phyloP scores from a whole-genome alignment of 140 eudicot species.

The Cichorium intybus region DNA sequence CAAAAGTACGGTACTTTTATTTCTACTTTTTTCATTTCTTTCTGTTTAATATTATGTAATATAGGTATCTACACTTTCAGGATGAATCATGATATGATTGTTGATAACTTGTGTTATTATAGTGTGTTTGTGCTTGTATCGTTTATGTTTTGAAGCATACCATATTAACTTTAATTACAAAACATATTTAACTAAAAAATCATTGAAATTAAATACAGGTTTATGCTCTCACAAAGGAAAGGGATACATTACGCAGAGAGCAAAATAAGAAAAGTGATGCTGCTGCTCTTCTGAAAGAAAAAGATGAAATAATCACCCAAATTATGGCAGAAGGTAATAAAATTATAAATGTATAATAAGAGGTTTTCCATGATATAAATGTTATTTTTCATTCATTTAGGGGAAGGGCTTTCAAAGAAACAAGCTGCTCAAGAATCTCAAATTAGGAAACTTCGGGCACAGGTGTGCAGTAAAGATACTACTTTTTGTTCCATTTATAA shows the following conservation, averaged over 20 bases:
- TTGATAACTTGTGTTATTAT: no score
- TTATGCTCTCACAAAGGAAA: conserved; percentile 90
- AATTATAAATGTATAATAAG: not conserved
- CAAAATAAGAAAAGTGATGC: conserved; percentile 92
- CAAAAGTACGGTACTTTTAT: no score
- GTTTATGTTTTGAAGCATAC: not conserved
- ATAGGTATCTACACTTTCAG: no score
- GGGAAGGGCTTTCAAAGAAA: conserved; percentile 93
- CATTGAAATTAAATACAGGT: conserved; percentile 45
- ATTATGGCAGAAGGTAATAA: conserved; percentile 90
- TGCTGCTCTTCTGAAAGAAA: conserved; percentile 95
- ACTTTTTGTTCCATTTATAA: conserved; percentile 11
- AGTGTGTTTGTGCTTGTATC: no score
- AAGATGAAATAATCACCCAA: conserved; percentile 92
- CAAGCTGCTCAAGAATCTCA: conserved; percentile 97
- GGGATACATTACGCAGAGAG: conserved; percentile 95
- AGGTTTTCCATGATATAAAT: conserved; percentile 4
- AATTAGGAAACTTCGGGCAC: conserved; percentile 88
- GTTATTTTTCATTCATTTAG: conserved; percentile 28
- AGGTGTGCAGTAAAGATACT: conserved; percentile 44
- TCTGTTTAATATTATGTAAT: not conserved
- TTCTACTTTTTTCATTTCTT: no score
- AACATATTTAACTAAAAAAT: not conserved
- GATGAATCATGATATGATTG: no score
- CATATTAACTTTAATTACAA: no score